phyloP scores from a whole-genome alignment of 257 asterid genomes.

The Penstemon newberryi region DNA sequence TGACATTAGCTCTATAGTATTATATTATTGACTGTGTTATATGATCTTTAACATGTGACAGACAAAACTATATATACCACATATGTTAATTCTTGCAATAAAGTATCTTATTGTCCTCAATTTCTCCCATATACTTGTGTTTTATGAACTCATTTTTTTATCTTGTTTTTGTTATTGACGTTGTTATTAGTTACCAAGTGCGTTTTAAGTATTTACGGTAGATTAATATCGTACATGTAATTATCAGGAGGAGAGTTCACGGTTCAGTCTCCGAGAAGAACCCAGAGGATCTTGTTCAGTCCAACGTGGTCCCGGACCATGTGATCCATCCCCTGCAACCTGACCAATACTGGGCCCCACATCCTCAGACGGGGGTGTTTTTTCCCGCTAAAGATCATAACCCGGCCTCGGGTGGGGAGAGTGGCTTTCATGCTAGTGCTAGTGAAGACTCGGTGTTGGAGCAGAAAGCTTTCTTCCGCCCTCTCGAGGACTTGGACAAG shows the following conservation, averaged over 20 bases:
- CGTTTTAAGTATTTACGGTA: too few relatives aligned
- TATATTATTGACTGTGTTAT: too few relatives aligned
- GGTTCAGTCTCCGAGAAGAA: conserved; percentile 78
- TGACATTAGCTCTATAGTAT: too few relatives aligned
- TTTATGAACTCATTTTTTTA: too few relatives aligned
- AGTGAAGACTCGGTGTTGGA: conserved; percentile 60
- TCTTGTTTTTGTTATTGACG: too few relatives aligned
- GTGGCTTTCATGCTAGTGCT: conserved; percentile 26
- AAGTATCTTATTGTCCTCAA: too few relatives aligned
- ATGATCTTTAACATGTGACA: too few relatives aligned
- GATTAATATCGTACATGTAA: too few relatives aligned
- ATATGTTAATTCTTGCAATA: too few relatives aligned
- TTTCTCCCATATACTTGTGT: too few relatives aligned
- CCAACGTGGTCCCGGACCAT: conserved; percentile 59
- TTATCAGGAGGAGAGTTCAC: conserved; percentile 58
- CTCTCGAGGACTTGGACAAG: conserved; percentile 84
- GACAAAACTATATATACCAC: too few relatives aligned
- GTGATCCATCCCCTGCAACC: conserved; percentile 43
- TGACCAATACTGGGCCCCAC: conserved; percentile 75
- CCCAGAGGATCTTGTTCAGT: conserved; percentile 57
- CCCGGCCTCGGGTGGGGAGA: conserved; percentile 25
- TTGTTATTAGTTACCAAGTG: too few relatives aligned
- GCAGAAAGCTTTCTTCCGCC: conserved; percentile 81
- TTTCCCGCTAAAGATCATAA: conserved; percentile 60
- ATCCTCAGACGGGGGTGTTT: conserved; percentile 85